These are phyloP conservation scores for Punctularia strigosozonata DNA, from an alignment of 768 basidiomycete genomes.

Conservation along the genomic window DNA sequence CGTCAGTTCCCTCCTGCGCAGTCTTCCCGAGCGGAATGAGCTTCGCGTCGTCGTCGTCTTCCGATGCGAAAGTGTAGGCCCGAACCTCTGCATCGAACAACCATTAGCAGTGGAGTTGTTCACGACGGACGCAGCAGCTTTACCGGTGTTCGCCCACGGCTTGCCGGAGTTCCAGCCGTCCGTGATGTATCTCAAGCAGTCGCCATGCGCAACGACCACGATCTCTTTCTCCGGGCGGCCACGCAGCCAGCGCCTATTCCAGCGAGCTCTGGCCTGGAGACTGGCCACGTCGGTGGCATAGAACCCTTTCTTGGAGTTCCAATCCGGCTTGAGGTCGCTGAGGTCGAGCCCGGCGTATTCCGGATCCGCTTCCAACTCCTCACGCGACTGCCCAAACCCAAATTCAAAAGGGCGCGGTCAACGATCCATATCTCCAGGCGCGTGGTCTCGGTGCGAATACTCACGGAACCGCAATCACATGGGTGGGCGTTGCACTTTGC, in stretches of 20 bases:
- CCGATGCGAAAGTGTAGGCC: slow-evolving; percentile 13
- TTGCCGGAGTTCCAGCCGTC: slow-evolving; percentile 12
- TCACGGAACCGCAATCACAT: slow-evolving; percentile 17
- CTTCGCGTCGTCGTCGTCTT: slow-evolving; percentile 11
- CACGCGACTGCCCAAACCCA: slow-evolving; percentile 9
- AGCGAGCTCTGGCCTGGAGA: slow-evolving; percentile 14
- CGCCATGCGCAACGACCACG: slow-evolving; percentile 16
- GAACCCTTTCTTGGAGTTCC: slow-evolving; percentile 15
- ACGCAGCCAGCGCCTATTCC: slow-evolving; percentile 16
- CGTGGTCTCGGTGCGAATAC: too few relatives aligned
- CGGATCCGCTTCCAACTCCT: slow-evolving; percentile 15
- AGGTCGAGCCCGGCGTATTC: slow-evolving; percentile 17
- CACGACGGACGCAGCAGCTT: too few relatives aligned
- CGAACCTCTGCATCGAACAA: too few relatives aligned
- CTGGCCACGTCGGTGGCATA: slow-evolving; percentile 10
- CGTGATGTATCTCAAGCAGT: slow-evolving; percentile 15
- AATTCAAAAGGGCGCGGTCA: not conserved
- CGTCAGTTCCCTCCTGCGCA: slow-evolving; percentile 12
- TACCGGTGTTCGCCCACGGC: slow-evolving; percentile 16
- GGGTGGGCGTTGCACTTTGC: slow-evolving; percentile 13
- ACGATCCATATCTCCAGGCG: too few relatives aligned
- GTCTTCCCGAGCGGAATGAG: slow-evolving; percentile 11
- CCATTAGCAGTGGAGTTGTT: too few relatives aligned
- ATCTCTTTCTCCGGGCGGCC: slow-evolving; percentile 14
- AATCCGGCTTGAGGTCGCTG: slow-evolving; percentile 15